These are phyloP conservation scores for Leonotis leonurus DNA, from an alignment of 257 asterid species.

Conservation along the genomic window DNA sequence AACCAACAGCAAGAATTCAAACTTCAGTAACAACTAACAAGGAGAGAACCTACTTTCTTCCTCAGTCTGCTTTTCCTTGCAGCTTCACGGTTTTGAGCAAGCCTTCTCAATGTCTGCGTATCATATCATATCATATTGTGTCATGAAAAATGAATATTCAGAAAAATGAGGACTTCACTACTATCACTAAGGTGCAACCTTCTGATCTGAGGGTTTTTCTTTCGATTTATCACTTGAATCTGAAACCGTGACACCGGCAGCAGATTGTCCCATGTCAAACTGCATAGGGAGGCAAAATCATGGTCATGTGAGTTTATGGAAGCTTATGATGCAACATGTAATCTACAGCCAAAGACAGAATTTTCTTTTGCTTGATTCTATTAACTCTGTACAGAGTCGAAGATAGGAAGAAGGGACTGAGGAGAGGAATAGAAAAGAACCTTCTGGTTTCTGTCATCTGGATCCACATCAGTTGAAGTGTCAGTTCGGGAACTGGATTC, in stretches of 20 bases:
- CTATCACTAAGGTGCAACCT: constrained; percentile 43
- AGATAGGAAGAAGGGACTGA: not conserved
- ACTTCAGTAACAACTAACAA: not conserved
- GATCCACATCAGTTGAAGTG: constrained; percentile 76
- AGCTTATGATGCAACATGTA: not conserved
- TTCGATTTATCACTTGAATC: constrained; percentile 77
- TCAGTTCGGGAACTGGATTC: constrained; percentile 71
- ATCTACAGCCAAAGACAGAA: not conserved
- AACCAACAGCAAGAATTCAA: constrained; percentile 10
- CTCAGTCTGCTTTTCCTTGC: constrained; percentile 89
- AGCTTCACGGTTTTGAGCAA: constrained; percentile 97
- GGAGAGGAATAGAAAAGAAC: constrained; percentile 25
- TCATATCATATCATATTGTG: not conserved
- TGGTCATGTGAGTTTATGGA: not conserved
- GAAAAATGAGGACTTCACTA: not conserved
- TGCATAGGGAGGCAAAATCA: constrained; percentile 29
- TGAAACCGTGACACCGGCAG: constrained; percentile 30
- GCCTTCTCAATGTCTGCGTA: constrained; percentile 69
- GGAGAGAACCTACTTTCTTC: constrained; percentile 60
- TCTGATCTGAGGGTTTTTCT: constrained; percentile 61
- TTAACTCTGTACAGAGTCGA: not conserved
- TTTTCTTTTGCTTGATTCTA: not conserved
- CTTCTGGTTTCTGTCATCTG: constrained; percentile 58
- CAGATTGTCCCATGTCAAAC: constrained; percentile 63
- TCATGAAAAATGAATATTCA: constrained; percentile 8